Evolutionary conservation across 768 basidiomycete species (phyloP).

Genomic region (Leucosporidium yakuticum): DNA sequence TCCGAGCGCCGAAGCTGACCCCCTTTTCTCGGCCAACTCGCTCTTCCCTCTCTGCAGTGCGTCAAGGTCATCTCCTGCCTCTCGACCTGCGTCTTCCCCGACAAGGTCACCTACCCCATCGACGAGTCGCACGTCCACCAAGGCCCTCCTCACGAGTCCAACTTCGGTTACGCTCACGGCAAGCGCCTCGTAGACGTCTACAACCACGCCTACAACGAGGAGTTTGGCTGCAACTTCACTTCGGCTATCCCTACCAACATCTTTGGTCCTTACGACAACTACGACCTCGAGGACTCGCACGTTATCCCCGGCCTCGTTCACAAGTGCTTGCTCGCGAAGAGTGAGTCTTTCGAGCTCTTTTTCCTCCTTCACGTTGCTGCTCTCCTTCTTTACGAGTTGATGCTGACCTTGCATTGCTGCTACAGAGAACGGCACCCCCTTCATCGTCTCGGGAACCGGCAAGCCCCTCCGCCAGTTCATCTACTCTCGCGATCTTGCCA

Average conservation of each 20-base stretch:
- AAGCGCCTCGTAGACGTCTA: constrained; percentile 93
- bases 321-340: constrained; percentile 85
- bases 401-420: constrained; percentile 10
- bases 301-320: constrained; percentile 92
- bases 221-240: constrained; percentile 90
- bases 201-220: constrained; percentile 93
- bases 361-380: not conserved
- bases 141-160: constrained; percentile 86
- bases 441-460: constrained; percentile 81
- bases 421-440: constrained; percentile 71
- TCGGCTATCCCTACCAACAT: constrained; percentile 96
- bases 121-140: constrained; percentile 87
- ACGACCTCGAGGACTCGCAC: constrained; percentile 82
- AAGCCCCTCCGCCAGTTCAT: constrained; percentile 95
- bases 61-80: constrained; percentile 87
- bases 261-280: constrained; percentile 94
- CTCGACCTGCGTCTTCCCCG: constrained; percentile 95
- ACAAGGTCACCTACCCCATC: constrained; percentile 86
- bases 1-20: not conserved
- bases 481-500: constrained; percentile 92
- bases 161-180: constrained; percentile 94
- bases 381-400: not conserved
- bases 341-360: constrained; percentile 47
- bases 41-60: constrained; percentile 39
- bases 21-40: not conserved